Evolutionary conservation across 2,329 filamentous ascomycete species (phyloP), one percentile per base, ranked within the genome.

Genomic region (Lachnellula suecica): DNA sequence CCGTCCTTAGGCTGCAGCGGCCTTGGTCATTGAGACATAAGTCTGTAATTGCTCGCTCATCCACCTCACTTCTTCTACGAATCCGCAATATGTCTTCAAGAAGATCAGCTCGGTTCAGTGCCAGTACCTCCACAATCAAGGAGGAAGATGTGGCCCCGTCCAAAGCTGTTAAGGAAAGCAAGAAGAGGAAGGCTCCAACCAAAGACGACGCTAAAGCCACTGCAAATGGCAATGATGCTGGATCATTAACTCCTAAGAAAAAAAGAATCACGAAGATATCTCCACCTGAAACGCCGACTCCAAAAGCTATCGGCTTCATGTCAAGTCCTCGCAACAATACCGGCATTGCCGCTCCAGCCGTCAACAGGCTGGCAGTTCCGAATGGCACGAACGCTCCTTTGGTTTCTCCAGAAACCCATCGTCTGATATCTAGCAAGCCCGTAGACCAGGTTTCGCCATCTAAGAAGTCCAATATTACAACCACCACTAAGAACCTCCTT

Each of bases 401-500:
- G 9, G 70, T 89, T n/a, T 89, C 88, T 0, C 87, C 88, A 2
- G 80, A 85, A 64, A 85, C 86, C 3, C 87, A 84, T 2, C 78
- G 82, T 41, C 66, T 89, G 7, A 72, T 88, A 22, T 75, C 78
- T 10, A 75, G 73, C n/a, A 74, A 76, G 41, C 75, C 74, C 8
- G 51, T 78, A 64, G 69, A 68, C 67, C 72, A 72, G 63, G 64
- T 19, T 85, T 87, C 37, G 86, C 87, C 23, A 79, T 82, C 44
- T 87, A 81, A 66, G 48, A 49, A 45, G 47, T 49, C 59, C 3
- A 59, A 53, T 15, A 46, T 58, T 44, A 62, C 57, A 31, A 52
- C 58, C 1, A 88, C 87, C n/a, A 89, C 86, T 4, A 81, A 80
- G 17, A 89, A 81, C 46, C 71, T 97, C 15, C 79, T 97, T 2